Evolutionary conservation across 106 monocot species (phyloP).

Genomic region (Acorus gramineus): DNA sequence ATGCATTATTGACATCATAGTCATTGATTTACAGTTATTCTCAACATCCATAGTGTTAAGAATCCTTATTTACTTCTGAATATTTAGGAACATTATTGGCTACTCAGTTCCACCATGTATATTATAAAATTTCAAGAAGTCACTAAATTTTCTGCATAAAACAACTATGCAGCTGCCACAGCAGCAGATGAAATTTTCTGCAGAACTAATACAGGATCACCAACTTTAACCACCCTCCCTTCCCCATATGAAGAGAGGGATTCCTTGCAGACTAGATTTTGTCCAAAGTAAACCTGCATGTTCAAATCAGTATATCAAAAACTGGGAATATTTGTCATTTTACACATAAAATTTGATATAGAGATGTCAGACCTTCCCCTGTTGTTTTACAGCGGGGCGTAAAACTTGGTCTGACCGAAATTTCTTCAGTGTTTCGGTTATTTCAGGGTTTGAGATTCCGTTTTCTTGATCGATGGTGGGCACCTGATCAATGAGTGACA

Average conservation of each 20-base stretch:
- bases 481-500: conserved; percentile 32
- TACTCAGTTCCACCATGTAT: too few relatives aligned
- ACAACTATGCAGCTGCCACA: conserved; percentile 29
- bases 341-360: background rate
- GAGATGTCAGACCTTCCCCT: conserved; percentile 47
- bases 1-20: too few relatives aligned
- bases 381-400: conserved; percentile 31
- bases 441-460: conserved; percentile 47
- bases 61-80: too few relatives aligned
- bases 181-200: conserved; percentile 34
- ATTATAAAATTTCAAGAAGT: too few relatives aligned
- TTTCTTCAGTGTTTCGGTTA: conserved; percentile 63
- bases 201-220: conserved; percentile 66
- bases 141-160: too few relatives aligned
- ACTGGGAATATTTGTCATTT: too few relatives aligned
- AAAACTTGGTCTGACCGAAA: conserved; percentile 54
- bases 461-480: conserved; percentile 78
- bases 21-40: too few relatives aligned
- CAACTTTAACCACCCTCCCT: conserved; percentile 41
- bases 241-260: conserved; percentile 17
- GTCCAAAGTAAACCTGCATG: conserved; percentile 67
- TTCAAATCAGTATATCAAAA: background rate
- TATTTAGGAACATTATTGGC: too few relatives aligned
- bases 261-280: conserved; percentile 70
- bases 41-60: too few relatives aligned